Percentiles rank a stretch among this genome's conserved stretches.
These are phyloP conservation scores for Patellaria atrata DNA, from an alignment of 495 filamentous ascomycete species.

Conservation along the genomic window DNA sequence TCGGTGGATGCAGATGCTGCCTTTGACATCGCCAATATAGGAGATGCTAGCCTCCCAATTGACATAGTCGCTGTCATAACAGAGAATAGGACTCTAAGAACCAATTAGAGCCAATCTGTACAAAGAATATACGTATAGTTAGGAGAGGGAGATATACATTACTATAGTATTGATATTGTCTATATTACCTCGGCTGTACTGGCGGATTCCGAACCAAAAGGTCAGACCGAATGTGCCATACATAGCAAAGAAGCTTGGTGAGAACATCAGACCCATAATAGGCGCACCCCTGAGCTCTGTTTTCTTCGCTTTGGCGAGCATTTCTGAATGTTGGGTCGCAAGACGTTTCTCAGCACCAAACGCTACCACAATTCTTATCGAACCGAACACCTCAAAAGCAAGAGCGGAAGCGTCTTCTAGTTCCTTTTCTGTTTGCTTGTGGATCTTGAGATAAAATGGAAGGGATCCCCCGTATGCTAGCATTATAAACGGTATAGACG, in stretches of 20 bases:
- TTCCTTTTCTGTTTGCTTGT: constrained; percentile 40
- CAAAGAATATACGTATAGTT: neutral
- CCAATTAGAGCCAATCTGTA: neutral
- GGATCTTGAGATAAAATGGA: constrained; percentile 41
- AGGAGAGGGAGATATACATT: constrained; percentile 6
- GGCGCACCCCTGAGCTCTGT: constrained; percentile 39
- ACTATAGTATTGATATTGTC: constrained; percentile 9
- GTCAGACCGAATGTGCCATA: constrained; percentile 21
- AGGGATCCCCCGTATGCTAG: constrained; percentile 40
- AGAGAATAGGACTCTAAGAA: constrained; percentile 16
- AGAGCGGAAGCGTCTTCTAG: constrained; percentile 46
- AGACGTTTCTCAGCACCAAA: constrained; percentile 47
- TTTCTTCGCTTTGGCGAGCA: constrained; percentile 42
- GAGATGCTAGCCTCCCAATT: constrained; percentile 10
- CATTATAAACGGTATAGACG: constrained; percentile 40
- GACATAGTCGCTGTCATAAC: constrained; percentile 16
- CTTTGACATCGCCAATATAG: constrained; percentile 18
- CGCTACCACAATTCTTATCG: constrained; percentile 40
- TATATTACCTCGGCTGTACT: constrained; percentile 14
- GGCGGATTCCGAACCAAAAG: constrained; percentile 24
- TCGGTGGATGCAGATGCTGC: constrained; percentile 17
- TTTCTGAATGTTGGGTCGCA: constrained; percentile 35
- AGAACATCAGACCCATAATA: constrained; percentile 28
- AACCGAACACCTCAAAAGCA: constrained; percentile 35
- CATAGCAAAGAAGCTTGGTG: constrained; percentile 18